A percentile compares a stretch with the other conserved stretches of the same genome.
phyloP scores from a whole-genome alignment of 2,329 filamentous ascomycete genomes.

The Hypoxylon sp. region DNA sequence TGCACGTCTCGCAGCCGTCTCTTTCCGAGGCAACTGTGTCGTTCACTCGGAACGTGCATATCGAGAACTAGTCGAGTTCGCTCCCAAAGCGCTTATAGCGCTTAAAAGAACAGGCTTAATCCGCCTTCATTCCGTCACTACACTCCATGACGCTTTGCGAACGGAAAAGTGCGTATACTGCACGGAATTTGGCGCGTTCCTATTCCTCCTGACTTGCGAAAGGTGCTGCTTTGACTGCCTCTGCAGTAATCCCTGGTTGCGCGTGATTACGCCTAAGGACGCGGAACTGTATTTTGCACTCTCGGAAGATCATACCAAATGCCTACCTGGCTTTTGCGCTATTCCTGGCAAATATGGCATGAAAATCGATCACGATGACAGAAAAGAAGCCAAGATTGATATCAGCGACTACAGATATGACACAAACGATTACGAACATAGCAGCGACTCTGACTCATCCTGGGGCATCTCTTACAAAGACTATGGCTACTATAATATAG shows the following conservation, averaged over 20 bases:
- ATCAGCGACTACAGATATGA: too few relatives aligned
- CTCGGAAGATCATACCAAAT: not conserved
- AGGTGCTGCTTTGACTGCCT: not conserved
- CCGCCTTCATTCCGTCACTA: not conserved
- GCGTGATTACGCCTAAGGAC: not conserved
- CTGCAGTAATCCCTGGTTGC: not conserved
- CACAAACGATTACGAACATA: too few relatives aligned
- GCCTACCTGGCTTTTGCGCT: not conserved
- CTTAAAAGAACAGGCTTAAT: not conserved
- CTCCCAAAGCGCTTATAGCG: too few relatives aligned
- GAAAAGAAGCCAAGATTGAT: too few relatives aligned
- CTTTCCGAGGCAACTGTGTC: too few relatives aligned
- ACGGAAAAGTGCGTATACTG: not conserved
- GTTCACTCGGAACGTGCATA: too few relatives aligned
- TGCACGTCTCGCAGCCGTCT: too few relatives aligned
- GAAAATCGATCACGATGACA: too few relatives aligned
- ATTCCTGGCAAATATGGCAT: not conserved
- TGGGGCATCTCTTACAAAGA: too few relatives aligned
- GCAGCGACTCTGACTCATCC: too few relatives aligned
- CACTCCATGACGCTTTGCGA: not conserved
- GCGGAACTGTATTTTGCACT: not conserved
- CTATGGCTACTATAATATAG: not conserved
- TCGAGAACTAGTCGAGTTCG: too few relatives aligned
- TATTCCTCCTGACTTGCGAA: not conserved
- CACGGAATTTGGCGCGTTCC: not conserved